Evolutionary conservation across 495 filamentous ascomycete species (phyloP).

Genomic region (Penicillium angulare): DNA sequence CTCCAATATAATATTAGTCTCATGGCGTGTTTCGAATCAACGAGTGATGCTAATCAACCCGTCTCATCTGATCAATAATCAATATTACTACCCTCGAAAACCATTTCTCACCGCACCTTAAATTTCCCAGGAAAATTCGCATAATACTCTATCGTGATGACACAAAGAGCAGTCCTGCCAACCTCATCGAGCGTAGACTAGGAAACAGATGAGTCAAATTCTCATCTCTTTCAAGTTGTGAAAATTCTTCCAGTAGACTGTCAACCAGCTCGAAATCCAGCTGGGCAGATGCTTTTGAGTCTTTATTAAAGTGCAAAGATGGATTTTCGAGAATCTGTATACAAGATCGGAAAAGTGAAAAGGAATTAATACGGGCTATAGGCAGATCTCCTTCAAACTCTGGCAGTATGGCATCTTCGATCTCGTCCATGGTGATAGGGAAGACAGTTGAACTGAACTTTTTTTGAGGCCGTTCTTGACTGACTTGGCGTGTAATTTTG

Average conservation of each 20-base stretch:
- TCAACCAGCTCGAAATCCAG: neutral
- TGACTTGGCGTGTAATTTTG: too few relatives aligned
- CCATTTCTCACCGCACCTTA: neutral
- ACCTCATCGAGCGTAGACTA: neutral
- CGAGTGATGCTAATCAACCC: too few relatives aligned
- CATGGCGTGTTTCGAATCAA: neutral
- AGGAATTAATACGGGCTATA: too few relatives aligned
- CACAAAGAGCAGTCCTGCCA: neutral
- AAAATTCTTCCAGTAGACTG: neutral
- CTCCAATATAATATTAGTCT: too few relatives aligned
- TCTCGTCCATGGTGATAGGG: too few relatives aligned
- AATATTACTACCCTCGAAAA: neutral
- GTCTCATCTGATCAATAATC: too few relatives aligned
- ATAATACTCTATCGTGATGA: neutral
- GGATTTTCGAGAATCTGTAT: neutral
- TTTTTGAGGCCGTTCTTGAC: too few relatives aligned
- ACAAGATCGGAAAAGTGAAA: neutral
- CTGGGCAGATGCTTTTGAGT: conserved; percentile 1
- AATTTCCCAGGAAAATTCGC: neutral
- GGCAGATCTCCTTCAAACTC: too few relatives aligned
- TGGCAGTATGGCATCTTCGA: too few relatives aligned
- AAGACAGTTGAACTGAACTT: too few relatives aligned
- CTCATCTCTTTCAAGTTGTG: neutral
- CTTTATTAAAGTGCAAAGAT: neutral
- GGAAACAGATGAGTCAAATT: neutral